phyloP scores from a whole-genome alignment of 2,329 filamentous ascomycete species.

The Penicillium frequentans region DNA sequence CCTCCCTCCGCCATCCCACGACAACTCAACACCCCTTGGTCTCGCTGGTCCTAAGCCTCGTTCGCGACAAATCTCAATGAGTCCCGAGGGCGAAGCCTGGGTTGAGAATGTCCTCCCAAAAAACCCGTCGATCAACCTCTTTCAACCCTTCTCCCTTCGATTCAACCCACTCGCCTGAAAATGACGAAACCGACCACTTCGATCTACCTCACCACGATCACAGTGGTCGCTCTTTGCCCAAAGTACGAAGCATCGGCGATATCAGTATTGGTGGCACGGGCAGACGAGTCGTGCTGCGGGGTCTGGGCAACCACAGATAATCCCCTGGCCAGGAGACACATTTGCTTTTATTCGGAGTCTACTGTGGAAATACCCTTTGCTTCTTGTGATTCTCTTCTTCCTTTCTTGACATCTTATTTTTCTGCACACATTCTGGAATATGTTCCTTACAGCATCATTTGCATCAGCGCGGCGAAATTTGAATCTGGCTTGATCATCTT shows the following conservation, averaged over 20 bases:
- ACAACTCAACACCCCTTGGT: constrained; percentile 42
- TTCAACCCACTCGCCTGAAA: constrained; percentile 13
- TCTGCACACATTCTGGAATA: neutral
- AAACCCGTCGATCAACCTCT: constrained; percentile 42
- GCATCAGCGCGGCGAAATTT: constrained; percentile 28
- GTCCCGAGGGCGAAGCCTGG: constrained; percentile 49
- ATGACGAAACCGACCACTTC: constrained; percentile 8
- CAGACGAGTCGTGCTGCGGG: constrained; percentile 39
- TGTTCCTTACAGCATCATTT: constrained; percentile 8
- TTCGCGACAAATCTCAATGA: constrained; percentile 42
- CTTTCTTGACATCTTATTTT: neutral
- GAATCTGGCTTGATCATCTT: constrained; percentile 12
- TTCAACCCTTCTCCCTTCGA: constrained; percentile 28
- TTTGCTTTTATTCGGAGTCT: neutral
- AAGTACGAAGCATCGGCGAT: constrained; percentile 41
- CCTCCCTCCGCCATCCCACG: constrained; percentile 14
- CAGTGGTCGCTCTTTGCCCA: constrained; percentile 22
- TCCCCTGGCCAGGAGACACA: neutral
- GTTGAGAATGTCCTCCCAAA: constrained; percentile 47
- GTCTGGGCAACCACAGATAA: constrained; percentile 31
- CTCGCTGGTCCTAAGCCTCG: constrained; percentile 46
- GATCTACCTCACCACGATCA: constrained; percentile 13
- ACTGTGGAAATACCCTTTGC: constrained; percentile 1
- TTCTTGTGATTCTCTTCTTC: constrained; percentile 3
- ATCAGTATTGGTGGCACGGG: constrained; percentile 37